phyloP scores from a whole-genome alignment of 352 stramenopile species.

The Albugo candida region DNA sequence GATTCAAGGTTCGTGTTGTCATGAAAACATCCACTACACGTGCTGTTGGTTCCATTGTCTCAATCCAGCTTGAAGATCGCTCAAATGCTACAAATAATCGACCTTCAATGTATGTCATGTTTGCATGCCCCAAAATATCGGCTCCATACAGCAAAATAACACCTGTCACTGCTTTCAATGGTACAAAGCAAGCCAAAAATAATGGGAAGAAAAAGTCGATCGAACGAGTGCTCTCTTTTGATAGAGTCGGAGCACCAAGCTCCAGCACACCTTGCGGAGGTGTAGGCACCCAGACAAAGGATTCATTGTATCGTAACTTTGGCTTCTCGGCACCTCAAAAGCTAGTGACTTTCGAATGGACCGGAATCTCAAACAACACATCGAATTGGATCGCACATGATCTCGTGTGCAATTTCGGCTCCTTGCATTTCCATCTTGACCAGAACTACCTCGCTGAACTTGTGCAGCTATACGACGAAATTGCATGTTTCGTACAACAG shows the following conservation, averaged over 20 bases:
- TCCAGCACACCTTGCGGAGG: constrained; percentile 37
- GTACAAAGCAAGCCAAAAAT: too few relatives aligned
- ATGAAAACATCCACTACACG: constrained; percentile 70
- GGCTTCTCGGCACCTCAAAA: too few relatives aligned
- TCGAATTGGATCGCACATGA: too few relatives aligned
- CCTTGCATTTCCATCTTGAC: constrained; percentile 69
- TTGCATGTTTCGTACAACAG: too few relatives aligned
- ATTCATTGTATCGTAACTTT: too few relatives aligned
- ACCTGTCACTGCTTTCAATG: too few relatives aligned
- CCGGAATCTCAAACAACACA: too few relatives aligned
- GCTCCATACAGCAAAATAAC: constrained; percentile 18
- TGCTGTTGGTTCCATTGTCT: constrained; percentile 39
- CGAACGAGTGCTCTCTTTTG: constrained; percentile 49
- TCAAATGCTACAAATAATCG: constrained; percentile 25
- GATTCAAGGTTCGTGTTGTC: constrained; percentile 51
- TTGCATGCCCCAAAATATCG: constrained; percentile 50
- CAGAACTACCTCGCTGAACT: constrained; percentile 68
- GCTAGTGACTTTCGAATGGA: too few relatives aligned
- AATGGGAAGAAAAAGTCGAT: too few relatives aligned
- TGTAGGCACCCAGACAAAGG: constrained; percentile 5
- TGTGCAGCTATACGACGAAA: constrained; percentile 52
- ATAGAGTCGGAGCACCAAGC: constrained; percentile 9
- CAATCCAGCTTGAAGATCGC: constrained; percentile 62
- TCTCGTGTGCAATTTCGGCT: constrained; percentile 10
- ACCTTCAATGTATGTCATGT: constrained; percentile 56